Evolutionary conservation across 139 green algal genomes (phyloP), one percentile per base, ranked within the genome.

Genomic region (Desmodesmus armatus): DNA sequence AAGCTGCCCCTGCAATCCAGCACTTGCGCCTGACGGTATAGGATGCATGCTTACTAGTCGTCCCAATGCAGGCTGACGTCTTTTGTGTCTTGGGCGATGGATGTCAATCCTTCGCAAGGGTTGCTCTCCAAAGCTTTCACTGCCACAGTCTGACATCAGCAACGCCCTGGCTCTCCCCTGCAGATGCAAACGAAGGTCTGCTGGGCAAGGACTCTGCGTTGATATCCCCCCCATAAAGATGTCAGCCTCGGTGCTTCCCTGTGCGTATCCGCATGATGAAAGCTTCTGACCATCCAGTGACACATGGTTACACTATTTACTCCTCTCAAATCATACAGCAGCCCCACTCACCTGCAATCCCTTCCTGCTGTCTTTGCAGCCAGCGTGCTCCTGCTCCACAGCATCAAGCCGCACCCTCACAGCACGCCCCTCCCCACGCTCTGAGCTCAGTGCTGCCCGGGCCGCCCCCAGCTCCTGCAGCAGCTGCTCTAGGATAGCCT

Each of bases 381-480:
- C 44, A 43, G 44, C 35, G 53, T 80, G 73, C 29, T 80, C n/a
- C n/a, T 60, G 25, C 39, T 75, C 35, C 55, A 83, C n/a, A 11
- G n/a, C 58, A 43, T 3, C 60, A 27, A 74, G 58, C 19, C 25
- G 19, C 7, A 3, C 23, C 11, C 37, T 44, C 37, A 83, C 37
- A 3, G 15, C 35, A 13, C 47, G 37, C 19, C 27, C 27, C 58
- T 83, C 77, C 37, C 40, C 37, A 17, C 33, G 55, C 37, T 49
- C 77, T 35, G 13, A 33, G 5, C 17, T 31, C 21, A 58, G n/a
- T 11, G n/a, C 40, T 33, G 77, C 77, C 2, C 77, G 33, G 15
- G 77, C n/a, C 13, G 40, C 58, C 41, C 77, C 58, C 19, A 83
- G 77, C 37, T 83, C 77, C 58, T 73, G 58, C n/a, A 83, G 77